Evolutionary conservation across 345 rosid species (phyloP), one percentile per base, ranked within the genome.

Genomic region (Moricandia moricandioides): DNA sequence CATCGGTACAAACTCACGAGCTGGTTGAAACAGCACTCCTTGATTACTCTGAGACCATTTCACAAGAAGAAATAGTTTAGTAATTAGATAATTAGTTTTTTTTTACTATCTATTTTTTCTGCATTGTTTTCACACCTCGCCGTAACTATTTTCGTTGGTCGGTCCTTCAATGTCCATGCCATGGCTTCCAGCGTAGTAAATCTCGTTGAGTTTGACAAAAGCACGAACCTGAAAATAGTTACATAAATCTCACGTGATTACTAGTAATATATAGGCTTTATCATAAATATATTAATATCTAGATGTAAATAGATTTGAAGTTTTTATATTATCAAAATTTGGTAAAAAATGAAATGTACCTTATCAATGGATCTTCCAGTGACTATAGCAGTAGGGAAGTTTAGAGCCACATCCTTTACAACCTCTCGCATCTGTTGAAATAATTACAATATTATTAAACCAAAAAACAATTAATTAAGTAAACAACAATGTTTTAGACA

Each of bases 141-240:
- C 72, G 83, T 84, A 75, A 69, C 52, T 79, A 69, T 64, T 39
- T 30, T 72, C 83, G 67, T 78, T 84, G 4, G 89, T 79, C 65
- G 99, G 99, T 9, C 91, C 94, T 80, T 84, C 89, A 58, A 95
- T 96, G 84, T 96, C 99, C 98, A 96, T 96, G n/a, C 99, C 99
- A 72, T 96, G 99, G 79, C 99, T 96, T 17, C 96, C 98, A 0
- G 99, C 99, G 62, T 96, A 96, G 69, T 92, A 91, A 51, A 96
- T 88, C 70, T 77, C 99, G 1, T 83, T 83, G 62, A 96, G 71
- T 80, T 86, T 82, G 7, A 96, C 98, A 80, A 96, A 96, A 33
- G 85, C 80, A 63, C 88, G 92, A 17, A 96, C 97, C 98, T 93
- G 80, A 47, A 51, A 76, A 57, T 13, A 67, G 11, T 17, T 37